A percentile compares a stretch with the other conserved stretches of the same genome.
phyloP scores from a whole-genome alignment of 2,329 filamentous ascomycete genomes.

The Cercospora citrullina region DNA sequence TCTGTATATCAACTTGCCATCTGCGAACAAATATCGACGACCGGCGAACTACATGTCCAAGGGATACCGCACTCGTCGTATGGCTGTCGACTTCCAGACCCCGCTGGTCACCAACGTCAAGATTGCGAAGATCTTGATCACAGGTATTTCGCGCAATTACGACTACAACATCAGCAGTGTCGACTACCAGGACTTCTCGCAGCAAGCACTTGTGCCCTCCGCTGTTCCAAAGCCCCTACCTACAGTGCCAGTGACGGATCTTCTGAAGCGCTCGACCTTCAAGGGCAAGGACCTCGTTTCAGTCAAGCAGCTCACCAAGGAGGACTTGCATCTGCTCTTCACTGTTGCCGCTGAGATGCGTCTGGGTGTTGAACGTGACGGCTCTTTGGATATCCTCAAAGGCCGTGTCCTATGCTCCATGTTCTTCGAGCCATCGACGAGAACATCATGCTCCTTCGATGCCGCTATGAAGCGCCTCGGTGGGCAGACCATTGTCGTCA shows the following conservation, averaged over 20 bases:
- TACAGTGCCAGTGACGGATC: slow-evolving; percentile 62
- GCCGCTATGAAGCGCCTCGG: slow-evolving; percentile 98
- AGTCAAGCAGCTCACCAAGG: slow-evolving; percentile 83
- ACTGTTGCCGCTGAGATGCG: slow-evolving; percentile 98
- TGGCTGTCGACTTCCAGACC: slow-evolving; percentile 98
- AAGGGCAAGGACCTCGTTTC: slow-evolving; percentile 88
- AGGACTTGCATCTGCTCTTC: slow-evolving; percentile 90
- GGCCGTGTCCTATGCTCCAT: slow-evolving; percentile 85
- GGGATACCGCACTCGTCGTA: slow-evolving; percentile 92
- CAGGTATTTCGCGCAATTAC: slow-evolving; percentile 88
- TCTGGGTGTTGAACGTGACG: slow-evolving; percentile 87
- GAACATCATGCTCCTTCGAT: slow-evolving; percentile 94
- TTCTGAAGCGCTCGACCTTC: slow-evolving; percentile 80
- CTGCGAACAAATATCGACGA: slow-evolving; percentile 93
- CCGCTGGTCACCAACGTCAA: slow-evolving; percentile 98
- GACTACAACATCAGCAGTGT: slow-evolving; percentile 78
- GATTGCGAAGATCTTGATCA: slow-evolving; percentile 95
- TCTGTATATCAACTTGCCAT: slow-evolving; percentile 98
- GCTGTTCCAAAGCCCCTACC: slow-evolving; percentile 48
- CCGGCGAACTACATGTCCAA: slow-evolving; percentile 98
- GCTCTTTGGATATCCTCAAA: slow-evolving; percentile 81
- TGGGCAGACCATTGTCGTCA: slow-evolving; percentile 77
- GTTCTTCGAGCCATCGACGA: slow-evolving; percentile 97
- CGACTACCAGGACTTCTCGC: slow-evolving; percentile 82
- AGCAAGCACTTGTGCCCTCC: slow-evolving; percentile 38